A percentile compares a stretch with the other conserved stretches of the same genome.
phyloP scores from a whole-genome alignment of 192 early-diverging fungal genomes.

The Gigaspora rosea region DNA sequence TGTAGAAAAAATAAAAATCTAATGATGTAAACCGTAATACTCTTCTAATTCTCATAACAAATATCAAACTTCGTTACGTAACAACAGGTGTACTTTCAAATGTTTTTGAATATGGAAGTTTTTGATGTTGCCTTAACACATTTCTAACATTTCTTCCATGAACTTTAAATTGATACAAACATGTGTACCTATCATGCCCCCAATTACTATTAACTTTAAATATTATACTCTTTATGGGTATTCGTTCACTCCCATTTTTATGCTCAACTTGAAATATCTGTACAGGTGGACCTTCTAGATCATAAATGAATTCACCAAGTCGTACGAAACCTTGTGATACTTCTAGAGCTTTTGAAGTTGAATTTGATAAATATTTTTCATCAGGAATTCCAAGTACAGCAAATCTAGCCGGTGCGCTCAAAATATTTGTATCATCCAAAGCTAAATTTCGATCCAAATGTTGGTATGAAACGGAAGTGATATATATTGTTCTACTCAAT shows the following conservation, averaged over 20 bases:
- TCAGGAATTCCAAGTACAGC: constrained; percentile 57
- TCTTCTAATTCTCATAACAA: too few species aligned
- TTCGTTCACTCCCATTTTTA: constrained; percentile 26
- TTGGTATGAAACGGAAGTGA: constrained; percentile 65
- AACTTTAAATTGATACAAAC: constrained; percentile 71
- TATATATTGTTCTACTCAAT: constrained; percentile 57
- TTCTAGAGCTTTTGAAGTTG: not conserved
- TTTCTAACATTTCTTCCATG: constrained; percentile 29
- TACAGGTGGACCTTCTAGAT: constrained; percentile 1
- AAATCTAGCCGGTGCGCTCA: constrained; percentile 61
- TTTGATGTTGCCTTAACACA: not conserved
- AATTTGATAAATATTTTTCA: not conserved
- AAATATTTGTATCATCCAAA: constrained; percentile 45
- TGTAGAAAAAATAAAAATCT: too few species aligned
- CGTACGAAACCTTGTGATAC: not conserved
- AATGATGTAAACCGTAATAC: too few species aligned
- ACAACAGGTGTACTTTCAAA: too few species aligned
- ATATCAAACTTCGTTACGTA: too few species aligned
- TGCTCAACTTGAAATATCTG: not conserved
- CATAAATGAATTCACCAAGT: not conserved
- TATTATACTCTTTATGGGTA: constrained; percentile 51
- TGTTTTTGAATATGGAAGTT: too few species aligned
- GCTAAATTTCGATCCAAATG: constrained; percentile 59
- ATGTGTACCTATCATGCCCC: constrained; percentile 70
- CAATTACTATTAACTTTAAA: constrained; percentile 68